Conservation (phyloP, 2,329 filamentous ascomycete genomes). For the Stemphylium beticola region DNA sequence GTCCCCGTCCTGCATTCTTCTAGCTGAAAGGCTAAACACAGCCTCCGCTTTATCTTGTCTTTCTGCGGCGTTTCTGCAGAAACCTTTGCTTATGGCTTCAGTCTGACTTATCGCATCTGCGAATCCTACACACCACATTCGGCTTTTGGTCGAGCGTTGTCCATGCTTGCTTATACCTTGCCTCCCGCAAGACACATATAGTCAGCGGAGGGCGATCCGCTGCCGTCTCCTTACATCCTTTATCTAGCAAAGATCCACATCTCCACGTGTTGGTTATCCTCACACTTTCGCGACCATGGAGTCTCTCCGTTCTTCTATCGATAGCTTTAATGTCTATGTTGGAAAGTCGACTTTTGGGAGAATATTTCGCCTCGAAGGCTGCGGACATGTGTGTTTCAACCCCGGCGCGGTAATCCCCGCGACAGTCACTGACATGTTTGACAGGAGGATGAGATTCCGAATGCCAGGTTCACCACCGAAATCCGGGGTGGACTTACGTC, state of each 20-base stretch:
- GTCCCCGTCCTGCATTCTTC: slow-evolving; percentile 2
- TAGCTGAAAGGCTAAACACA: slow-evolving; percentile 3
- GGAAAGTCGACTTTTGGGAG: slow-evolving; percentile 47
- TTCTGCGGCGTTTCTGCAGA: not conserved
- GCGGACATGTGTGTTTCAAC: slow-evolving; percentile 71
- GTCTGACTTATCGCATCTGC: slow-evolving; percentile 4
- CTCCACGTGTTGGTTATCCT: slow-evolving; percentile 2
- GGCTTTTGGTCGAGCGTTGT: slow-evolving; percentile 8
- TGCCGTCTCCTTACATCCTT: not conserved
- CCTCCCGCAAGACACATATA: slow-evolving; percentile 16
- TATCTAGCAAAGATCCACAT: slow-evolving; percentile 10
- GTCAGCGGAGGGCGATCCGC: not conserved
- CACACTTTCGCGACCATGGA: slow-evolving; percentile 29
- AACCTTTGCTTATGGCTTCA: slow-evolving; percentile 19
- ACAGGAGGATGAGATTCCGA: slow-evolving; percentile 72
- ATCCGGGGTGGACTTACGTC: slow-evolving; percentile 81
- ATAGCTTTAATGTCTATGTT: slow-evolving; percentile 33
- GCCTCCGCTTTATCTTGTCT: slow-evolving; percentile 4
- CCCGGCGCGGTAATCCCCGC: not conserved
- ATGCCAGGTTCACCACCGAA: slow-evolving; percentile 82
- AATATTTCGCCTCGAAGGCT: slow-evolving; percentile 78
- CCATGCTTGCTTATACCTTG: slow-evolving; percentile 22
- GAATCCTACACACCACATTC: slow-evolving; percentile 7
- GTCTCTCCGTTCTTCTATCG: slow-evolving; percentile 20
- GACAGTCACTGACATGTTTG: slow-evolving; percentile 14